A percentile compares a stretch with the other conserved stretches of the same genome.
These are phyloP conservation scores for Fragaria nilgerrensis DNA, from an alignment of 306 rosid species.

Conservation along the genomic window DNA sequence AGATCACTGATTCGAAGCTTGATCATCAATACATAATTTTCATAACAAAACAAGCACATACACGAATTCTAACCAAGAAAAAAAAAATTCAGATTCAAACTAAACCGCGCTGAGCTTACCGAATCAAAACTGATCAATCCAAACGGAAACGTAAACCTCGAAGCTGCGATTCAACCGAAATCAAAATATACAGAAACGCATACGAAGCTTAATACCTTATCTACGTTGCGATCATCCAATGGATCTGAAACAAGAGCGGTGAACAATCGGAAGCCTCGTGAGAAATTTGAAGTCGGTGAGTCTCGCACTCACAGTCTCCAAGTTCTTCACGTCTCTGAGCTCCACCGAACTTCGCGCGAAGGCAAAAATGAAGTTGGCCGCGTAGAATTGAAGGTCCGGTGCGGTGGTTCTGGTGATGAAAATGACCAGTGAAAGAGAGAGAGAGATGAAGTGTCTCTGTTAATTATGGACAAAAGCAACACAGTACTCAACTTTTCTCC, in stretches of 20 bases:
- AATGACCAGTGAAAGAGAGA: not conserved
- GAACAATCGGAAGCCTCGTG: not conserved
- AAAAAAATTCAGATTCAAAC: not conserved
- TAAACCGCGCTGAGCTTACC: not conserved
- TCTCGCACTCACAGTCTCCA: not conserved
- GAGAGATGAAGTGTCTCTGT: not conserved
- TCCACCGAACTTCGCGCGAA: not conserved
- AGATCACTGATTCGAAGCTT: not conserved
- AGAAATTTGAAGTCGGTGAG: not conserved
- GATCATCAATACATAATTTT: not conserved
- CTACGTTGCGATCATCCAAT: conserved; percentile 4
- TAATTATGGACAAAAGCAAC: not conserved
- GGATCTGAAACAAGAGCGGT: conserved; percentile 2
- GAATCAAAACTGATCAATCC: not conserved
- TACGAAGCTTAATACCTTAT: not conserved
- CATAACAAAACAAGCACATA: not conserved
- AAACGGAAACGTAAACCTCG: not conserved
- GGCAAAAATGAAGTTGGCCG: not conserved
- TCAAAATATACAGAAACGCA: not conserved
- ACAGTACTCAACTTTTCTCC: not conserved
- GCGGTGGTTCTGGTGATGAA: conserved; percentile 7
- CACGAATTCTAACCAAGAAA: not conserved
- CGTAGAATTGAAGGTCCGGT: not conserved
- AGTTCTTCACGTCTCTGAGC: conserved; percentile 7
- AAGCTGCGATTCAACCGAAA: not conserved